Conservation (phyloP, 306 rosid species). For the Cercis canadensis region DNA sequence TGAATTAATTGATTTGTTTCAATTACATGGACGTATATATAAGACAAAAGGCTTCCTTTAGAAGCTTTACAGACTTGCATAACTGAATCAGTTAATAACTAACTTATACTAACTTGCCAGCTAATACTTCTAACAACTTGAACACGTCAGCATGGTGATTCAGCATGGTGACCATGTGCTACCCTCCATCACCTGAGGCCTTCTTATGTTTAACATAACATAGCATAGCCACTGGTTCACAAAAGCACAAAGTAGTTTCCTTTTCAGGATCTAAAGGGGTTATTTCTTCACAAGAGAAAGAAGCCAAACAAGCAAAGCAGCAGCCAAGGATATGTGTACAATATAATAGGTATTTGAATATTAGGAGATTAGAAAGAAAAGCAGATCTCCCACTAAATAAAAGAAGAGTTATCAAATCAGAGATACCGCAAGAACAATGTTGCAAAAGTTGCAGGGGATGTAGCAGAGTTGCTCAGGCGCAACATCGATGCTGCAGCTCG, state of each 20-base stretch:
- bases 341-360: too few relatives aligned
- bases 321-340: too few relatives aligned
- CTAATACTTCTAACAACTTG: too few relatives aligned
- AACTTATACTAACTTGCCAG: too few relatives aligned
- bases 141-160: too few relatives aligned
- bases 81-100: too few relatives aligned
- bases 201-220: too few relatives aligned
- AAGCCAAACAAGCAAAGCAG: conserved; percentile 22
- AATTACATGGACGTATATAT: too few relatives aligned
- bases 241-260: conserved; percentile 29
- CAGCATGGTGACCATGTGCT: too few relatives aligned
- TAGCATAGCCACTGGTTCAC: conserved; percentile 35
- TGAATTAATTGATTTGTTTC: background rate
- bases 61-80: too few relatives aligned
- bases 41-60: too few relatives aligned
- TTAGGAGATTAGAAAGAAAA: conserved; percentile 13
- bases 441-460: conserved; percentile 99
- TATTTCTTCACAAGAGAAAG: conserved; percentile 28
- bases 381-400: conserved; percentile 43
- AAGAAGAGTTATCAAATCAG: conserved; percentile 18
- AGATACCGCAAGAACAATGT: conserved; percentile 95
- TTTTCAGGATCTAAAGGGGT: conserved; percentile 58
- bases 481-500: conserved; percentile 76
- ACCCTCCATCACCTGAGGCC: too few relatives aligned
- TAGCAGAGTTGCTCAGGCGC: conserved; percentile 94